phyloP scores from a whole-genome alignment of 192 early-diverging fungal species.

The Glomus cerebriforme region DNA sequence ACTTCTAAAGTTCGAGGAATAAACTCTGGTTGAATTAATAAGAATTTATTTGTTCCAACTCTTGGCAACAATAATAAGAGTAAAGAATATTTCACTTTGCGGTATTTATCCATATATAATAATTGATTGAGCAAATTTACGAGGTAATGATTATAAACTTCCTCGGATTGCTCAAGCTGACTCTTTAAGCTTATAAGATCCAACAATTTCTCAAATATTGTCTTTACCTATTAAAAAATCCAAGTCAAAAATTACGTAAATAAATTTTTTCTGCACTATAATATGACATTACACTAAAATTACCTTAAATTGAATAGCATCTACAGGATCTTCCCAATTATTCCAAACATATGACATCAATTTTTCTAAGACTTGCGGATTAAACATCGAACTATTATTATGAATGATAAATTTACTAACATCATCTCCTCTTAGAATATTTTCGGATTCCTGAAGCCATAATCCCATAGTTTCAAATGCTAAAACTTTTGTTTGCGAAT shows the following conservation, averaged over 20 bases:
- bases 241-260: too few species aligned
- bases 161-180: constrained; percentile 18
- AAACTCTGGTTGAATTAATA: constrained; percentile 61
- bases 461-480: constrained; percentile 76
- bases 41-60: constrained; percentile 54
- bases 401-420: background rate
- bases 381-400: constrained; percentile 9
- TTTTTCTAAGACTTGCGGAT: constrained; percentile 47
- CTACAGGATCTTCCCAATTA: constrained; percentile 87
- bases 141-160: constrained; percentile 51
- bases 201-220: constrained; percentile 72
- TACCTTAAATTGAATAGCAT: constrained; percentile 76
- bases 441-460: constrained; percentile 65
- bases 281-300: background rate
- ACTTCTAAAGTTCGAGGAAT: constrained; percentile 61
- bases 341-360: constrained; percentile 75
- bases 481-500: constrained; percentile 66
- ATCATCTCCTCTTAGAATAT: constrained; percentile 36
- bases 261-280: too few species aligned
- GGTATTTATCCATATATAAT: constrained; percentile 75
- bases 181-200: constrained; percentile 57
- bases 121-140: constrained; percentile 64
- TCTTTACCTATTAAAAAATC: constrained; percentile 42
- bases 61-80: constrained; percentile 62
- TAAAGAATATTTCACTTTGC: constrained; percentile 83